These are phyloP conservation scores for Darksidea phi DNA, from an alignment of 495 filamentous ascomycete genomes.

Conservation along the genomic window DNA sequence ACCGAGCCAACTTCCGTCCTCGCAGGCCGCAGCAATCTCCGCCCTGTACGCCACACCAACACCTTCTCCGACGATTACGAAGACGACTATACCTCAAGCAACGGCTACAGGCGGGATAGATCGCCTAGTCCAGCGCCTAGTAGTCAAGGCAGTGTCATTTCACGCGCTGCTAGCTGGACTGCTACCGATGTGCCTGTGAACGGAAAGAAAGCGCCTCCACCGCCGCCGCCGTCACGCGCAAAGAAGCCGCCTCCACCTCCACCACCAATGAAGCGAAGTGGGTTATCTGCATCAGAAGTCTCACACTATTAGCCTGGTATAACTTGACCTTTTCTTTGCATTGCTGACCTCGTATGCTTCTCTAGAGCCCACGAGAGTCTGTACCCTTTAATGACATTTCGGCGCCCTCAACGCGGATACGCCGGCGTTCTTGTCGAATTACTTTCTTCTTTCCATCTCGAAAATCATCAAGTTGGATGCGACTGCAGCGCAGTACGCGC, in stretches of 20 bases:
- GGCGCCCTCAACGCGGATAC: too few relatives aligned
- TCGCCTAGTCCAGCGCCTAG: constrained; percentile 42
- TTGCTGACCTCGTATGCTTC: constrained; percentile 2
- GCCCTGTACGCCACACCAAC: constrained; percentile 47
- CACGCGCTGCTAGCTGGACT: constrained; percentile 35
- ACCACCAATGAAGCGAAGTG: constrained; percentile 44
- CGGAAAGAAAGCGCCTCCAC: constrained; percentile 70
- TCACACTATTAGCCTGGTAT: constrained; percentile 21
- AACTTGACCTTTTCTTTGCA: background rate
- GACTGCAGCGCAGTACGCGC: too few relatives aligned
- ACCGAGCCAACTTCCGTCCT: constrained; percentile 55
- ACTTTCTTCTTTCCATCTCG: too few relatives aligned
- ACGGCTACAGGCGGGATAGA: constrained; percentile 46
- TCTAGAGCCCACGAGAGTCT: constrained; percentile 13
- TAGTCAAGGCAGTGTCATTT: constrained; percentile 35
- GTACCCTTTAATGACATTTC: background rate
- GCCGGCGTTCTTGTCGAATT: too few relatives aligned
- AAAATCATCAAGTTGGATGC: too few relatives aligned
- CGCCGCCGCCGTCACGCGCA: constrained; percentile 74
- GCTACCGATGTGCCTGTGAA: background rate
- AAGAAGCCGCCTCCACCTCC: constrained; percentile 75
- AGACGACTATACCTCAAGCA: constrained; percentile 51
- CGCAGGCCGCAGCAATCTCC: constrained; percentile 48
- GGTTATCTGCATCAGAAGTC: constrained; percentile 30
- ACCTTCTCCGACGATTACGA: constrained; percentile 66